Conservation (phyloP, 176 grass and related monocot species). For the Oropetium thomaeum region DNA sequence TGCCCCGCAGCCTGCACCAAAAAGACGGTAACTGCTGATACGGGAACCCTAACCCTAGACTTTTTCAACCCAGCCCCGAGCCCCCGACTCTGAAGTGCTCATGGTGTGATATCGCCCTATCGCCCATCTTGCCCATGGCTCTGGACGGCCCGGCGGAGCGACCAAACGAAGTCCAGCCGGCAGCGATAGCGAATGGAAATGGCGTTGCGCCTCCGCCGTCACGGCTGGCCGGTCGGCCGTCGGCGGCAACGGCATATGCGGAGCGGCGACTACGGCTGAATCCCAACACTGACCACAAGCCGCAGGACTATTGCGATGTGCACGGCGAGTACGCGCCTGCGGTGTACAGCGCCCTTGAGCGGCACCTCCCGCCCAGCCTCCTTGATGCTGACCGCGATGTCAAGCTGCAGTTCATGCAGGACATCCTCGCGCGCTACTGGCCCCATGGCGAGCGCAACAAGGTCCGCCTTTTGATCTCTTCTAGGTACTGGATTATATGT, state of each 20-base stretch:
- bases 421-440: slow-evolving; percentile 69
- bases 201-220: slow-evolving; percentile 25
- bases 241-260: slow-evolving; percentile 16
- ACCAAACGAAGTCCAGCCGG: slow-evolving; percentile 40
- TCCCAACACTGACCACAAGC: slow-evolving; percentile 66
- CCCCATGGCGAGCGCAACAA: slow-evolving; percentile 71
- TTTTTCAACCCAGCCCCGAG: slow-evolving; percentile 13
- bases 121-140: slow-evolving; percentile 40
- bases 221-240: background rate
- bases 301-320: slow-evolving; percentile 59
- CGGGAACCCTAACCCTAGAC: slow-evolving; percentile 14
- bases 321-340: slow-evolving; percentile 61
- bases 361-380: slow-evolving; percentile 69
- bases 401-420: slow-evolving; percentile 65
- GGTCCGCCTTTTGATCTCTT: slow-evolving; percentile 29
- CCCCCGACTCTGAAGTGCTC: slow-evolving; percentile 14
- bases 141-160: slow-evolving; percentile 49
- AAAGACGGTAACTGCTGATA: background rate
- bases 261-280: slow-evolving; percentile 62
- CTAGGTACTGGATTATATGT: background rate
- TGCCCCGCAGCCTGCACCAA: too few relatives aligned
- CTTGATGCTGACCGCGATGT: slow-evolving; percentile 58
- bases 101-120: slow-evolving; percentile 25
- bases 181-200: slow-evolving; percentile 49
- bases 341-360: slow-evolving; percentile 73